Percentiles rank a stretch among this genome's conserved stretches.
These are phyloP conservation scores for Suhomyces pyralidae DNA, from an alignment of 805 yeast genomes.

Conservation along the genomic window DNA sequence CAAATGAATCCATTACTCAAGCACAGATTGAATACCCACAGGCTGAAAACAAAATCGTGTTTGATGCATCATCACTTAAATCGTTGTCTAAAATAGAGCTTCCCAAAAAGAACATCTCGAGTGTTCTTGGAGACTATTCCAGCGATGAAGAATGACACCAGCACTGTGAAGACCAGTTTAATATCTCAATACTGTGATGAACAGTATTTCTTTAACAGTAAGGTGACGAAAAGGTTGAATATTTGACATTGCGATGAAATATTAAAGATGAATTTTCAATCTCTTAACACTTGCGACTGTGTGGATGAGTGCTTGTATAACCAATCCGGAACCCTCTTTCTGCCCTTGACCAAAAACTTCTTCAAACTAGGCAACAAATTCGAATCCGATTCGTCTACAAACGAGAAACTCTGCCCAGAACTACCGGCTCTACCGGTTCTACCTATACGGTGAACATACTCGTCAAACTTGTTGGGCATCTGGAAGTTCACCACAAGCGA, in stretches of 20 bases:
- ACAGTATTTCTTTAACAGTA: too few species aligned
- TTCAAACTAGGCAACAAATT: conserved; percentile 50
- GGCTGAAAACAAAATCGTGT: conserved; percentile 3
- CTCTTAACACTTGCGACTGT: conserved; percentile 2
- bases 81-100: conserved; percentile 6
- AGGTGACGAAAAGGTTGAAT: too few species aligned
- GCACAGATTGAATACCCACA: background rate
- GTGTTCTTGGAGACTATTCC: conserved; percentile 25
- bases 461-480: conserved; percentile 74
- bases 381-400: conserved; percentile 57
- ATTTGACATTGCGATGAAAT: too few species aligned
- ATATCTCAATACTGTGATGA: too few species aligned
- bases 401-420: conserved; percentile 71
- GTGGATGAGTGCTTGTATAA: conserved; percentile 14
- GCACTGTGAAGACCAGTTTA: too few species aligned
- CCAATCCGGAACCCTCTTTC: conserved; percentile 30
- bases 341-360: conserved; percentile 42
- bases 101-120: background rate
- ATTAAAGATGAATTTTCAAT: too few species aligned
- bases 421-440: conserved; percentile 96
- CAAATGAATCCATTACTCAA: background rate
- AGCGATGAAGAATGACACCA: conserved; percentile 25
- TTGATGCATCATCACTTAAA: conserved; percentile 7
- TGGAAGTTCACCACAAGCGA: conserved; percentile 84
- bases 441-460: conserved; percentile 89